A percentile compares a stretch with the other conserved stretches of the same genome.
phyloP scores from a whole-genome alignment of 352 stramenopile species.

The Globisporangium paddicum region DNA sequence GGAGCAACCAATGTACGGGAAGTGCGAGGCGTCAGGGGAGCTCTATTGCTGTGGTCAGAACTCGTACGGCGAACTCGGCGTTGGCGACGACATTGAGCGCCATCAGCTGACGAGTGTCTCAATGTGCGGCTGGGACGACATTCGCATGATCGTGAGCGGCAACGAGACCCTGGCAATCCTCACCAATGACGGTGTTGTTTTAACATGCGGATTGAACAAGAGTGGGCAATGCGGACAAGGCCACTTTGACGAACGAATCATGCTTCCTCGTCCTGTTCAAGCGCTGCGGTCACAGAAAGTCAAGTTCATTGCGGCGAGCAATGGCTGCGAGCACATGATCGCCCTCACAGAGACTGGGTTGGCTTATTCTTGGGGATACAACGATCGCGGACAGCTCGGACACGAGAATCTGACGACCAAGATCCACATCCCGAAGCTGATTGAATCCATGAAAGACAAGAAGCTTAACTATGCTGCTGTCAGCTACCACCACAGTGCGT shows the following conservation, averaged over 20 bases:
- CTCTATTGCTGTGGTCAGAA: slow-evolving; percentile 88
- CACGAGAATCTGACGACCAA: slow-evolving; percentile 85
- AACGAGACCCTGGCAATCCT: slow-evolving; percentile 82
- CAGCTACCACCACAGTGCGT: slow-evolving; percentile 83
- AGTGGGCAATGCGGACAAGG: slow-evolving; percentile 85
- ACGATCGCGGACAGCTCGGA: slow-evolving; percentile 80
- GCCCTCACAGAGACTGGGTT: slow-evolving; percentile 74
- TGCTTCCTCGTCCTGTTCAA: slow-evolving; percentile 75
- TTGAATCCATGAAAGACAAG: slow-evolving; percentile 81
- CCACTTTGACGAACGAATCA: slow-evolving; percentile 84
- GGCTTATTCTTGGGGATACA: slow-evolving; percentile 87
- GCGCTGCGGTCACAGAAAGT: slow-evolving; percentile 72
- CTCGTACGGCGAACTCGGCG: slow-evolving; percentile 84
- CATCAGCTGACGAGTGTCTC: slow-evolving; percentile 75
- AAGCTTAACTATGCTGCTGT: slow-evolving; percentile 75
- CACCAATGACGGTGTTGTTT: slow-evolving; percentile 74
- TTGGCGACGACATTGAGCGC: slow-evolving; percentile 80
- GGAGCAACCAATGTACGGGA: slow-evolving; percentile 84
- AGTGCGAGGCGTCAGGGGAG: slow-evolving; percentile 79
- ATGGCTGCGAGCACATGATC: slow-evolving; percentile 88
- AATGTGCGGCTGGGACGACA: slow-evolving; percentile 80
- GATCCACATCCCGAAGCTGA: slow-evolving; percentile 79
- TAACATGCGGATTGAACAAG: slow-evolving; percentile 86
- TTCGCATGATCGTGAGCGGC: slow-evolving; percentile 76
- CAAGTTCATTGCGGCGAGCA: slow-evolving; percentile 82